Percentiles rank a stretch among this genome's conserved stretches.
Conservation (phyloP, 768 basidiomycete species). For the Tylopilus intermedius region DNA sequence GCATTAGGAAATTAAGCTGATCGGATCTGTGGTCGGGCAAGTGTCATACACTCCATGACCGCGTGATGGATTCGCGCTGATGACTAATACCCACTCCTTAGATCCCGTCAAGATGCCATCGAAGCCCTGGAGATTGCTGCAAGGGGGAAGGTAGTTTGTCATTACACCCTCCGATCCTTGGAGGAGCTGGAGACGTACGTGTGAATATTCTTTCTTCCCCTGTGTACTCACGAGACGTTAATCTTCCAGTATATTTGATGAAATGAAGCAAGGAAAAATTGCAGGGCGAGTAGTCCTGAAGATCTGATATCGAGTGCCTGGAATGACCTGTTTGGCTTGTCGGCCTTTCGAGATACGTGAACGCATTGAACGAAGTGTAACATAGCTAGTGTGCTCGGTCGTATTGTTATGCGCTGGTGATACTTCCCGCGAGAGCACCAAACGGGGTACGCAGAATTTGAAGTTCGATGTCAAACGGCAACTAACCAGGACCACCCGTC, state of each 20-base stretch:
- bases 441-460: no score
- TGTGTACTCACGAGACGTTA: neutral
- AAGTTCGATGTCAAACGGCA: no score
- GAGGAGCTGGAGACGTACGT: slow-evolving; percentile 27
- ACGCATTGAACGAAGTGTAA: neutral
- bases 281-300: slow-evolving; percentile 20
- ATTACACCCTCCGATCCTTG: slow-evolving; percentile 23
- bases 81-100: slow-evolving; percentile 6
- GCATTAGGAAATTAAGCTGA: slow-evolving; percentile 20
- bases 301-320: slow-evolving; percentile 3
- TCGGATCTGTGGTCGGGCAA: slow-evolving; percentile 20
- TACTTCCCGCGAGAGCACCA: no score
- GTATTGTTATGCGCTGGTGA: no score
- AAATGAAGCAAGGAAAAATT: slow-evolving; percentile 16
- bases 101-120: slow-evolving; percentile 41
- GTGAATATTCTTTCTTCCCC: neutral
- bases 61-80: neutral
- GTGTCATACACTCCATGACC: neutral
- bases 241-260: slow-evolving; percentile 16
- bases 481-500: no score
- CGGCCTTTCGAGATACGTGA: neutral
- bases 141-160: slow-evolving; percentile 36
- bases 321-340: neutral
- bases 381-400: neutral
- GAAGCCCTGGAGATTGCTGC: slow-evolving; percentile 44